phyloP scores from a whole-genome alignment of 768 basidiomycete species.

The Ramaria rubella region DNA sequence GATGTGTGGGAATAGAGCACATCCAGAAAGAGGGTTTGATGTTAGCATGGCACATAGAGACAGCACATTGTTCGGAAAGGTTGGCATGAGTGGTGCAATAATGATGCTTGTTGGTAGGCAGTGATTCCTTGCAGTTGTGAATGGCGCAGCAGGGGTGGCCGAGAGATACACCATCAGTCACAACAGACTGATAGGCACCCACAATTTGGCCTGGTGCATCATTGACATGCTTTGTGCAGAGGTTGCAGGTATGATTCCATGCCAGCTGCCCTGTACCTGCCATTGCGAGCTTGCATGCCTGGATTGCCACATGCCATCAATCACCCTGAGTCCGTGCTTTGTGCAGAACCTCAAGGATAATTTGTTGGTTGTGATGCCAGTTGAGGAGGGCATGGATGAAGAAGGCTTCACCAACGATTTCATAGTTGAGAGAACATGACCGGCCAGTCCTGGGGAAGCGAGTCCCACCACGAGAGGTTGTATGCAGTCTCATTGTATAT shows the following conservation, averaged over 20 bases:
- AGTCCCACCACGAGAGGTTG: neutral
- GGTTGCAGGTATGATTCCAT: conserved; percentile 27
- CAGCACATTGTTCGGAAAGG: conserved; percentile 12
- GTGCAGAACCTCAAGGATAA: conserved; percentile 16
- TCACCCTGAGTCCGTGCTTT: conserved; percentile 15
- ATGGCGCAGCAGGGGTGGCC: conserved; percentile 27
- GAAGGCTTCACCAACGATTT: conserved; percentile 24
- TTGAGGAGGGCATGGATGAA: conserved; percentile 18
- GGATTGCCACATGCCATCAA: conserved; percentile 18
- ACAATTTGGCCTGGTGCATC: conserved; percentile 13
- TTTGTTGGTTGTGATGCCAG: conserved; percentile 15
- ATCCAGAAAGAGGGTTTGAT: conserved; percentile 13
- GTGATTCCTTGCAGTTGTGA: conserved; percentile 23
- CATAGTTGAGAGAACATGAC: conserved; percentile 13
- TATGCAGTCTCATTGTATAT: conserved; percentile 22
- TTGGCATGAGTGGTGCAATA: conserved; percentile 18
- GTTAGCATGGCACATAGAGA: conserved; percentile 10
- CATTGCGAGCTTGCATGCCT: conserved; percentile 21
- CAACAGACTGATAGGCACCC: conserved; percentile 14
- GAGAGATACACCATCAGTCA: conserved; percentile 29
- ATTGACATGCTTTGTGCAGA: conserved; percentile 18
- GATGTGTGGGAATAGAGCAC: conserved; percentile 20
- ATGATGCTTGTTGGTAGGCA: conserved; percentile 8
- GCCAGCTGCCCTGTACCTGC: conserved; percentile 24
- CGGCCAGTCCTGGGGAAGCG: conserved; percentile 6